Evolutionary conservation across 73 alveolate genomes (phyloP), one percentile per base, ranked within the genome.

Genomic region (Paramecium biaurelia): DNA sequence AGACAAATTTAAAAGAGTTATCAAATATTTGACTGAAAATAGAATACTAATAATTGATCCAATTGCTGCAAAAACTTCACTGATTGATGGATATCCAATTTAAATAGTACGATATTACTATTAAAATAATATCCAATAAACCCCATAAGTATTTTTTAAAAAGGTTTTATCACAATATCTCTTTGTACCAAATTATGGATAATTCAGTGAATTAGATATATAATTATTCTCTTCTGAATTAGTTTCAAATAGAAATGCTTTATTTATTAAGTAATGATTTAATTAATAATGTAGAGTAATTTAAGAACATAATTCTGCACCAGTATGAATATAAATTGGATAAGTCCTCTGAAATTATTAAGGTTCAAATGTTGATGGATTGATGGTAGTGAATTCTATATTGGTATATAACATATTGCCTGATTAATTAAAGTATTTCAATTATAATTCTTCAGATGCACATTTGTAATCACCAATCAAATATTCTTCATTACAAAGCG

Each of bases 61-160:
- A 15, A 72, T 72, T 8, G 56, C 58, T 35, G 86, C 86, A 20
- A 72, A 37, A 4, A 72, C 56, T 72, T 72, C 86, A 35, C 86
- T 38, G 10, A 72, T 63, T 3, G 84, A 63, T 30, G 84, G 84
- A 30, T 63, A 63, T 7, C 84, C 84, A 30, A 63, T 63, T 14
- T 63, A 32, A 9, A 63, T 24, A 3, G 84, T 63, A 7, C 26
- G 21, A 63, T 63, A 63, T 24, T 63, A 10, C 2, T 63, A 32
- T 26, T 26, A 26, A 63, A 63, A 63, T 63, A 63, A 15, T 23
- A 63, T 24, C 84, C 84, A 63, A 63, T 63, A 63, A 26, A 32
- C 47, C 0, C 84, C 84, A 26, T 63, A 63, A 26, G 84, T 63
- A 32, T 63, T 20, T 14, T 0, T 2, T 5, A 63, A 23, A 10